Conservation (phyloP, 768 basidiomycete genomes). For the Cantharellus anzutake region DNA sequence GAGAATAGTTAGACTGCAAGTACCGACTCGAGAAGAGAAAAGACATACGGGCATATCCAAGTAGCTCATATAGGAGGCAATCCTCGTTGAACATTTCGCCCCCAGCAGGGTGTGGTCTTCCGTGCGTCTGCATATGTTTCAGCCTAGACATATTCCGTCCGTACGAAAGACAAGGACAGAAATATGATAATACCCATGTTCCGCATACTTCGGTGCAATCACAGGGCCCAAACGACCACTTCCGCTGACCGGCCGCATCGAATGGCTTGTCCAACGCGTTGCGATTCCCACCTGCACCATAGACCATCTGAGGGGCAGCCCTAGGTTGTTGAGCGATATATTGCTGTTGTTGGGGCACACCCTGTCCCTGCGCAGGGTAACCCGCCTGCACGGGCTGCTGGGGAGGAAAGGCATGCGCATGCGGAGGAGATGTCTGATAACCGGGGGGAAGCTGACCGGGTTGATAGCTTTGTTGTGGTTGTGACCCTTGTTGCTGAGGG, state of each 20-base stretch:
- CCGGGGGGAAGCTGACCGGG: no score
- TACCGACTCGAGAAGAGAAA: slow-evolving; percentile 11
- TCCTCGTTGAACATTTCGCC: slow-evolving; percentile 13
- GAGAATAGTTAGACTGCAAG: slow-evolving; percentile 7
- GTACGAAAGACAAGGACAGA: slow-evolving; percentile 26
- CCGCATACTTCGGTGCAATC: slow-evolving; percentile 12
- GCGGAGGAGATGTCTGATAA: no score
- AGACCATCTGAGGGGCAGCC: slow-evolving; percentile 7
- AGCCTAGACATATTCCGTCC: slow-evolving; percentile 23
- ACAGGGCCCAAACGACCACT: slow-evolving; percentile 15
- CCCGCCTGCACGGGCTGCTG: no score
- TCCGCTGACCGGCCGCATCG: slow-evolving; percentile 17
- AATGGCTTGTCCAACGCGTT: slow-evolving; percentile 15
- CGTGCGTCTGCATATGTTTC: slow-evolving; percentile 21
- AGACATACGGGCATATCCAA: background rate
- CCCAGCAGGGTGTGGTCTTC: slow-evolving; percentile 21
- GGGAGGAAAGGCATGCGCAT: no score
- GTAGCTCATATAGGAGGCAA: background rate
- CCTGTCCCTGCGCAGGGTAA: no score
- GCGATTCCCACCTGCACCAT: slow-evolving; percentile 11
- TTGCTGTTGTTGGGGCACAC: no score
- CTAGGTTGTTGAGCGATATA: slow-evolving; percentile 5
- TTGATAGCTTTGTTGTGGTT: no score
- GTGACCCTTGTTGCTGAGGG: no score
- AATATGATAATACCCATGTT: slow-evolving; percentile 20